Percentiles rank a stretch among this genome's conserved stretches.
phyloP scores from a whole-genome alignment of 495 filamentous ascomycete genomes.

The Neurospora cerealis region DNA sequence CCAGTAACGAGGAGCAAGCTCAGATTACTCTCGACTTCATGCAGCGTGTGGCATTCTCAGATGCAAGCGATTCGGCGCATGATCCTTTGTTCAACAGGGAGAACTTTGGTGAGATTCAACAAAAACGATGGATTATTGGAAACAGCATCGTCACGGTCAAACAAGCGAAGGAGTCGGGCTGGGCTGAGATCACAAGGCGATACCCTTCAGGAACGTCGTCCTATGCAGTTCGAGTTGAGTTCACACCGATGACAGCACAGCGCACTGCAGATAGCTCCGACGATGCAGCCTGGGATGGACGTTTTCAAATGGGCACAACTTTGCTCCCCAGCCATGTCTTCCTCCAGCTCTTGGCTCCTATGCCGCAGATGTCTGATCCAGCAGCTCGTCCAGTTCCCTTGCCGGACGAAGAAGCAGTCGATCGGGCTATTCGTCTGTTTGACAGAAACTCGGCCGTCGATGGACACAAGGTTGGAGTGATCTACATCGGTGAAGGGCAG shows the following conservation, averaged over 20 bases:
- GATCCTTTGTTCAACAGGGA: slow-evolving; percentile 53
- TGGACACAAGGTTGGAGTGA: slow-evolving; percentile 87
- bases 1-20: slow-evolving; percentile 81
- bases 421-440: slow-evolving; percentile 66
- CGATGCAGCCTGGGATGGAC: slow-evolving; percentile 28
- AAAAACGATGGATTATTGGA: slow-evolving; percentile 78
- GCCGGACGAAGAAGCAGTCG: slow-evolving; percentile 71
- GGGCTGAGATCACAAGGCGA: slow-evolving; percentile 71
- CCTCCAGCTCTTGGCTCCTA: slow-evolving; percentile 68
- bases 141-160: slow-evolving; percentile 82
- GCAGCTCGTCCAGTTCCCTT: slow-evolving; percentile 64
- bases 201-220: slow-evolving; percentile 80
- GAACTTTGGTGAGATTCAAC: slow-evolving; percentile 55
- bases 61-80: slow-evolving; percentile 60
- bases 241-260: slow-evolving; percentile 55
- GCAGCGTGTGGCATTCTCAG: slow-evolving; percentile 81
- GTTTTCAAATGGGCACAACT: slow-evolving; percentile 31
- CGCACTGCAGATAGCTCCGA: slow-evolving; percentile 42
- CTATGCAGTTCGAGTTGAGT: slow-evolving; percentile 62
- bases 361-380: slow-evolving; percentile 46
- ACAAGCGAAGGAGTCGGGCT: slow-evolving; percentile 60
- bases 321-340: slow-evolving; percentile 77
- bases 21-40: slow-evolving; percentile 93
- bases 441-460: slow-evolving; percentile 87
- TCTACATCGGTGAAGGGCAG: slow-evolving; percentile 83